Evolutionary conservation across 495 filamentous ascomycete genomes (phyloP), one percentile per base, ranked within the genome.

Genomic region (Pyronema domesticum): DNA sequence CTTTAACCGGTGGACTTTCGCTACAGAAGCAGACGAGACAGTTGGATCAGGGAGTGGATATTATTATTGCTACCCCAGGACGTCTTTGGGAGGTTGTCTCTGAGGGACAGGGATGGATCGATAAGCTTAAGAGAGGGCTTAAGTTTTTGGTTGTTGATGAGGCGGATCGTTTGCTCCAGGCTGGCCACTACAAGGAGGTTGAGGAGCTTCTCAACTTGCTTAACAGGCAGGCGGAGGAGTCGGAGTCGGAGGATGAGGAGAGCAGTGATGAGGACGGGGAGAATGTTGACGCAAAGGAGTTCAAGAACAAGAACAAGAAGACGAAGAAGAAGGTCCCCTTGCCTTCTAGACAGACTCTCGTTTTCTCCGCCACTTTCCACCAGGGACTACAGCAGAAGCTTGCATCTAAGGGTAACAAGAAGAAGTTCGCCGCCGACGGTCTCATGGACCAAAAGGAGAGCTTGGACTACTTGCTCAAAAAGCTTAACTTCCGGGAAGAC

Each of bases 301-400:
- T 57, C 65, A 68, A 34, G 55, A 69, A 37, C 54, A 58, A 9
- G 56, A 60, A 15, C 57, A 69, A 46, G 34, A 30, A 19, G 17
- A 54, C n/a, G 8, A 46, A 57, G 39, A 53, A 48, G 14, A 53
- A 55, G 33, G 40, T 51, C 5, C 56, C 53, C 0, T 59, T 54
- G 34, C 62, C 63, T 35, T 61, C 69, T n/a, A 74, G 86, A 19
- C 91, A 98, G 66, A 96, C 88, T 0, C 75, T 98, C 1, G 85
- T 98, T 37, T 98, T 98, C 69, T 96, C 93, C 0, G 91, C 91
- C 3, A 98, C 91, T 0, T 95, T 98, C 69, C 82, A 94, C 62
- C 84, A 84, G 60, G 80, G 79, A 9, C 67, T 98, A 50, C 89
- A 95, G 64, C 82, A 89, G 61, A 95, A 94, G 62, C 73, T 98